These are phyloP conservation scores for Castanopsis chinensis DNA, from an alignment of 306 rosid species.

Conservation along the genomic window DNA sequence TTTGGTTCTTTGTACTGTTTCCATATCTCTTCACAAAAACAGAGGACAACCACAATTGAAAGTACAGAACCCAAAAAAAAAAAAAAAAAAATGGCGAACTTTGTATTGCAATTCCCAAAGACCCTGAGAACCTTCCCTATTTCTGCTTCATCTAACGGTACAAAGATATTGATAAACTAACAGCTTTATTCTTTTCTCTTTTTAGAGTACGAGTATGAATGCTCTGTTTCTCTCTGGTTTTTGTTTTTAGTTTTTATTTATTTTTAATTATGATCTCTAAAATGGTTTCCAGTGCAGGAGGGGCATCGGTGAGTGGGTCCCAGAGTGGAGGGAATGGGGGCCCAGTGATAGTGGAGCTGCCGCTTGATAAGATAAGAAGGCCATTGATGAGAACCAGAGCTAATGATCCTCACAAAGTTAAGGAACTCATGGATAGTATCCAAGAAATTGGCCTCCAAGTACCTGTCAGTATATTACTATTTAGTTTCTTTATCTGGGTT, in stretches of 20 bases:
- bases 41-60: not conserved
- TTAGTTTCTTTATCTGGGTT: not conserved
- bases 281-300: constrained; percentile 36
- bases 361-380: constrained; percentile 83
- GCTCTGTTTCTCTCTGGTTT: not conserved
- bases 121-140: constrained; percentile 55
- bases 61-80: not conserved
- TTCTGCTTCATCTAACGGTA: constrained; percentile 78
- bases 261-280: not conserved
- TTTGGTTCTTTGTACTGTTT: not conserved
- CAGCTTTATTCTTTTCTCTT: not conserved
- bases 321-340: constrained; percentile 55
- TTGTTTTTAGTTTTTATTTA: not conserved
- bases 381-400: constrained; percentile 88
- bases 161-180: not conserved
- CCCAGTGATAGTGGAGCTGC: constrained; percentile 89
- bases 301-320: constrained; percentile 30
- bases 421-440: constrained; percentile 85
- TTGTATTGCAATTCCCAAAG: constrained; percentile 58
- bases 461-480: constrained; percentile 48
- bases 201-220: not conserved
- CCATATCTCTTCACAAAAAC: not conserved
- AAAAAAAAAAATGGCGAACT: constrained; percentile 57
- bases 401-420: constrained; percentile 71
- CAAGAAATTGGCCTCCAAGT: constrained; percentile 85